Evolutionary conservation across 148 eudicot genomes (phyloP), one percentile per base, ranked within the genome.

Genomic region (Agrostemma githago): DNA sequence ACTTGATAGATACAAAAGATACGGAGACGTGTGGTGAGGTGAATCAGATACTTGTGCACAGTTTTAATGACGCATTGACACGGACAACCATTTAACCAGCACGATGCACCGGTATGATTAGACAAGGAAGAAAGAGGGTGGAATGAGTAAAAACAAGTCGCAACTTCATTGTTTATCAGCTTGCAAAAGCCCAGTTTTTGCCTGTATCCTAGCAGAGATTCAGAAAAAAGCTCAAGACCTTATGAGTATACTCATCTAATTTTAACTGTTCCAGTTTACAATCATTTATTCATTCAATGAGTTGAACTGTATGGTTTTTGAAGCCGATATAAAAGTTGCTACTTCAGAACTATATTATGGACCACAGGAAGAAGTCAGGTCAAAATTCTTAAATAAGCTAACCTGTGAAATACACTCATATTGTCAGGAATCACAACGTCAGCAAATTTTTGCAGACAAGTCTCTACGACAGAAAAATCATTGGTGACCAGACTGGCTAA

Each of bases 391-490:
- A 77, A 62, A 65, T 66, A 66, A 79, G 68, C 56, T 56, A 75
- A 93, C 98, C 94, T 90, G 78, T 83, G 85, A 78, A 93, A 81
- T 41, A 89, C 82, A 71, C 98, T 90, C 76, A 73, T 83, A 68
- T 78, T 82, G 82, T 90, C 89, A 21, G 89, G 98, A 82, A 85
- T 68, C 63, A 79, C 94, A 73, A 83, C 8, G 72, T 90, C 94
- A 63, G 89, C 72, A 73, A 80, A 83, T 34, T 88, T 81, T 78
- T 74, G 86, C 40, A 93, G 79, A 72, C 86, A 84, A 75, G 81
- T 78, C 79, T 93, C 96, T 79, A 93, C 73, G 46, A 85, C 89
- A 73, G 96, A 90, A 66, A 89, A 91, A 84, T 93, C 98, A 85
- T 93, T 89, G 8, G 89, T 93, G 19, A 75, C 84, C 76, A 93